Base-by-base conservation (phyloP, 768 basidiomycete species). In the Crepidotus variabilis region DNA sequence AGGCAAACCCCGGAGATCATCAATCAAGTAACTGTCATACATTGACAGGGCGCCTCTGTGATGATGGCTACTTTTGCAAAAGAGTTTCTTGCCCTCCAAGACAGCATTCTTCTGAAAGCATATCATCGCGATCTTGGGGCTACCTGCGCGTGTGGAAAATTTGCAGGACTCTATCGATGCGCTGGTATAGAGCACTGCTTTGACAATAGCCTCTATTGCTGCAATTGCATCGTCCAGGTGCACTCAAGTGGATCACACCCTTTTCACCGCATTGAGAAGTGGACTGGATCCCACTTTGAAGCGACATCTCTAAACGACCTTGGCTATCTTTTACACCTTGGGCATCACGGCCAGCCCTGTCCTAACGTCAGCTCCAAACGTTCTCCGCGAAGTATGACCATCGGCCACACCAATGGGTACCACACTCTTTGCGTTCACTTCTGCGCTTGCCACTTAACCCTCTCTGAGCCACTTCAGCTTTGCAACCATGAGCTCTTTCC, bases 341-440 rank as follows among this genome's bases (percentile, higher is more conserved):
- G 65, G 1, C 62, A 65, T 57, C n/a, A 32, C 18, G 56, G 63
- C 2, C 45, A 56, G 36, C 35, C 24, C 3, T 65, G 65, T 43
- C 60, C 56, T 24, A 57, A 59, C 18, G 39, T 36, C 16, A 33
- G 28, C 18, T 51, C 33, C 28, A 9, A 34, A 34, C 9, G 36
- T 2, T 21, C 52, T 16, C 28, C 23, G 16, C 46, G 52, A 0
- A 34, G 22, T 20, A 58, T 62, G 32, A 47, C 48, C 2, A 34
- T 60, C 51, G 52, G 60, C 11, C 61, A 65, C 47, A 63, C 58
- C 16, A 65, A 62, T 54, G 61, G 64, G 18, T 50, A 61, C n/a
- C 64, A 65, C 50, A 45, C 55, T 10, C 2, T 43, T 18, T 21
- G n/a, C 1, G 50, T 65, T 18, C 32, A 56, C 21, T 65, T 59